Base-by-base conservation (phyloP, 2,329 filamentous ascomycete genomes). In the Penicillium sp. region DNA sequence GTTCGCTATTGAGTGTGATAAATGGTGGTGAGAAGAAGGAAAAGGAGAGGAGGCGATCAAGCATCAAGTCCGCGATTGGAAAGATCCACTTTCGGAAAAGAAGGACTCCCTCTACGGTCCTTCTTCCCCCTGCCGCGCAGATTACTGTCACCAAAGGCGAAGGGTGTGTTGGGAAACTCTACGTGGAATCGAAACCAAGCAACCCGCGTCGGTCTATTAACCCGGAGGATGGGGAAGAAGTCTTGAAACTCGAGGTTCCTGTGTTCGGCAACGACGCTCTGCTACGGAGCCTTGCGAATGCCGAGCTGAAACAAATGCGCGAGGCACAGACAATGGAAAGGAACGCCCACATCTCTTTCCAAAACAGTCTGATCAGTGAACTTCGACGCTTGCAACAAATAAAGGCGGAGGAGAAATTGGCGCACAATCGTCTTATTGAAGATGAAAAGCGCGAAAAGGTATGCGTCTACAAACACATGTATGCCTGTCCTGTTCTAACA, bases 381-480 rank as follows among this genome's bases (percentile, higher is more conserved):
- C 66, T 78, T 17, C 68, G 71, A 30, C 69, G 64, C 29, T 64
- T 67, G 45, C 77, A 79, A 50, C 68, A 74, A 60, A 64, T 64
- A 7, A 64, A 68, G 7, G 67, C 78, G 26, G 67, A 71, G 5
- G 72, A 75, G 29, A 72, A 61, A 46, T 70, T 71, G 45, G 55
- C 64, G 5, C 66, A 71, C 5, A 72, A 80, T 53, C 69, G 75
- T 50, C 66, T 65, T 9, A 50, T 62, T 23, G 72, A 81, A 63
- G 68, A 75, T 3, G 73, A 74, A 55, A 79, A 79, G 60, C 70
- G 71, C 35, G 72, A 76, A 56, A 76, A 78, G 73, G 79, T 81
- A 64, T 11, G 5, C 26, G 8, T 29, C 30, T 23, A 23, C 2
- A 3, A 17, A 29, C 26, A n/a, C 7, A 29, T 11, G 19, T 23